Evolutionary conservation across 192 early-diverging fungal genomes (phyloP), one percentile per base, ranked within the genome.

Genomic region (Tieghemiomyces parasiticus): DNA sequence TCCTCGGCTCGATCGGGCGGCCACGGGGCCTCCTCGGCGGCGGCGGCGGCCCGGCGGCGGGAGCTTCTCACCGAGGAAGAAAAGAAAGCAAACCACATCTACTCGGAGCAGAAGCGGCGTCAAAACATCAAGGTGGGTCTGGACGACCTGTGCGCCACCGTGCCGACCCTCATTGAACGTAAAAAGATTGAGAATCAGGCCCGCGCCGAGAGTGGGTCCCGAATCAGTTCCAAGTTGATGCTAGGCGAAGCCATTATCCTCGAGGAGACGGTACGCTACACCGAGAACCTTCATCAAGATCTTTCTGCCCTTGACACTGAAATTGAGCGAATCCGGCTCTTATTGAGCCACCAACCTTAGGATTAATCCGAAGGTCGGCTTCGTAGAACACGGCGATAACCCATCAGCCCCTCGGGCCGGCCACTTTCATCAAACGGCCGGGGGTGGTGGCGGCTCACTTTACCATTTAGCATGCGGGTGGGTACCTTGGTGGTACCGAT

Each of bases 51-150:
- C 9, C 54, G 54, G 16, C 54, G 54, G 16, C 12, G 24, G 28
- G 88, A 89, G 61, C 66, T 90, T 46, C 69, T 93, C 58, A 84
- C 92, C 1, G 92, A 92, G 48, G 81, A 86, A n/a, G 87, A 92
- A 56, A 94, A 94, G 67, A 87, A 89, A 64, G 86, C 85, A 13
- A 94, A 94, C 72, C 93, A 96, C 68, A 96, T 96, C 74, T 90
- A 87, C 1, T 90, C 87, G 25, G 93, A 96, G 67, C 90, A 96
- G 68, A 89, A 91, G 64, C 81, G 93, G 53, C 76, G 93, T 42
- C 85, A 90, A 58, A 91, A 93, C 62, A 96, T 96, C 66, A 78
- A 89, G 16, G 63, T 80, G 24, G 93, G 93, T 12, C 93, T 93
- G 68, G 89, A 93, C 66, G 83, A 88, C 61, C 80, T 96, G 53